Conservation (phyloP, 345 rosid genomes). For the Camelina hispida region DNA sequence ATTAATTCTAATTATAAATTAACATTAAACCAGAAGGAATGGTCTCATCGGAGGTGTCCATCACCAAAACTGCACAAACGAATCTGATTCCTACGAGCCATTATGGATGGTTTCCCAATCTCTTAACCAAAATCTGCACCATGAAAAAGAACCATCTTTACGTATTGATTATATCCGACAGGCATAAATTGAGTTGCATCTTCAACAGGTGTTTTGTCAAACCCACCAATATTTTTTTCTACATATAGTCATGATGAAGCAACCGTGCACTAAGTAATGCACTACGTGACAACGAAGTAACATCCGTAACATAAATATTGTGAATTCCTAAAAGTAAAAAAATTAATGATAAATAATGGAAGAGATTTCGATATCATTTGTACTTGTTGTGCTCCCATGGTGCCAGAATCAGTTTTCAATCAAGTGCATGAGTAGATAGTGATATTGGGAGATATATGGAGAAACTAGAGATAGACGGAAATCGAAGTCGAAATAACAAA, state of each 20-base stretch:
- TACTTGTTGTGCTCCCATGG: constrained; percentile 23
- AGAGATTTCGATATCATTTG: neutral
- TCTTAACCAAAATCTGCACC: constrained; percentile 27
- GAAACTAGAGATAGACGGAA: no score
- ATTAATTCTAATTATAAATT: neutral
- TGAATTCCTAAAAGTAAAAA: neutral
- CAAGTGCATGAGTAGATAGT: constrained; percentile 8
- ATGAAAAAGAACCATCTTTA: constrained; percentile 34
- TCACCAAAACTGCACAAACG: constrained; percentile 31
- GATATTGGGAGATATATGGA: no score
- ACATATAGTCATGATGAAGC: constrained; percentile 21
- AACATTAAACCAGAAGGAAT: neutral
- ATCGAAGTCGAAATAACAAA: no score
- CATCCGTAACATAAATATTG: neutral
- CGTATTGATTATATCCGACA: constrained; percentile 34
- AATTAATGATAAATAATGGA: neutral
- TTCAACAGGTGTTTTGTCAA: constrained; percentile 4
- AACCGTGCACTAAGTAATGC: constrained; percentile 23
- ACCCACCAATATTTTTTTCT: constrained; percentile 3
- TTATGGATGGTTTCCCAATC: constrained; percentile 24
- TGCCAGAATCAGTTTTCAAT: constrained; percentile 6
- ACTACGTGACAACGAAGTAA: constrained; percentile 3
- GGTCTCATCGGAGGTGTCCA: constrained; percentile 26
- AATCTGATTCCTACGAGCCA: constrained; percentile 26
- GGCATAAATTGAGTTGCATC: constrained; percentile 14